Conservation (phyloP, 495 filamentous ascomycete species). For the Aspergillus carlsbadensis region DNA sequence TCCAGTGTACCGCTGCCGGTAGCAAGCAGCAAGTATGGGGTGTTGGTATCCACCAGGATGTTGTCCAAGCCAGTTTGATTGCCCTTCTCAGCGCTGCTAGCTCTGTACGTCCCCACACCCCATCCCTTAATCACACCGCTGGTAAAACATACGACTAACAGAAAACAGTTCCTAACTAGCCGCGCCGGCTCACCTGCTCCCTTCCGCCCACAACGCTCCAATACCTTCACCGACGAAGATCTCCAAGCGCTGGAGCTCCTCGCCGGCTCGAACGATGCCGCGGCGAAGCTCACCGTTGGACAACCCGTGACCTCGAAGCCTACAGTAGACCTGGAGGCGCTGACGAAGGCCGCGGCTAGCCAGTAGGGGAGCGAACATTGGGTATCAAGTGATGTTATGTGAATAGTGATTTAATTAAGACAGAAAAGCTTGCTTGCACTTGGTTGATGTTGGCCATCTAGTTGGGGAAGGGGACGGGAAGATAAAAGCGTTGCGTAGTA, state of each 20-base stretch:
- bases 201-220: constrained; percentile 47
- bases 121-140: background rate
- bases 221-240: constrained; percentile 46
- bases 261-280: constrained; percentile 22
- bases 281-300: constrained; percentile 17
- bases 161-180: constrained; percentile 44
- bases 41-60: constrained; percentile 92
- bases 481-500: background rate
- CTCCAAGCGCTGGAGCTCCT: constrained; percentile 45
- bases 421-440: background rate
- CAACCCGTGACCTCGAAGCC: constrained; percentile 9
- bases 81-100: constrained; percentile 85
- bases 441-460: background rate
- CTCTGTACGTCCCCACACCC: constrained; percentile 61
- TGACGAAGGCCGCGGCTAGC: constrained; percentile 35
- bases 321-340: constrained; percentile 38
- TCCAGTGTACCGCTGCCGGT: constrained; percentile 79
- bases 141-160: constrained; percentile 15
- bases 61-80: constrained; percentile 88
- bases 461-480: background rate
- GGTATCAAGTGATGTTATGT: no score
- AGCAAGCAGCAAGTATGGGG: constrained; percentile 79
- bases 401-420: background rate
- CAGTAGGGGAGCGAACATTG: constrained; percentile 16
- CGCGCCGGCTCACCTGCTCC: constrained; percentile 46